These are phyloP conservation scores for Claviceps digitariae DNA, from an alignment of 2,329 filamentous ascomycete genomes.

Conservation along the genomic window DNA sequence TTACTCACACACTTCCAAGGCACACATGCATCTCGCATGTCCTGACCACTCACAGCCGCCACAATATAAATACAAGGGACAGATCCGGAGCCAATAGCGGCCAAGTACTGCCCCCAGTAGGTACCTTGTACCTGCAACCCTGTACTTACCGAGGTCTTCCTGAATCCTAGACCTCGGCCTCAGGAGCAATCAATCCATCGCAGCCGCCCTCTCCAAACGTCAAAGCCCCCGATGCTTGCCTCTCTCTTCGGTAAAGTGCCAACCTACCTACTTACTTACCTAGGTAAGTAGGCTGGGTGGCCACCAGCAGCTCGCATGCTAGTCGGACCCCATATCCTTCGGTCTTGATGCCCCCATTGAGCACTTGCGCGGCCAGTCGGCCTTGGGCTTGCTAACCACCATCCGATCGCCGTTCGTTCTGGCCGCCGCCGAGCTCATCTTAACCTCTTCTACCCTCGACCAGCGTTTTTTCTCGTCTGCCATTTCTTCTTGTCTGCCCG, in stretches of 20 bases:
- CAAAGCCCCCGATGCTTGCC: neutral
- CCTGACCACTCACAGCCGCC: neutral
- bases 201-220: neutral
- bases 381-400: constrained; percentile 1
- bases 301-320: neutral
- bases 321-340: neutral
- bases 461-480: neutral
- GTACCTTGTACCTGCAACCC: too few relatives aligned
- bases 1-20: too few relatives aligned
- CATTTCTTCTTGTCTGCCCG: neutral
- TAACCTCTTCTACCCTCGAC: neutral
- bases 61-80: neutral
- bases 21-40: neutral
- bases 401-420: neutral
- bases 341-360: constrained; percentile 6
- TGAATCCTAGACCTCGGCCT: constrained; percentile 9
- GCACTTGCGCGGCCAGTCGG: constrained; percentile 3
- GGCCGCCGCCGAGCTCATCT: neutral
- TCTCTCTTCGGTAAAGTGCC: too few relatives aligned
- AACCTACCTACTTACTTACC: too few relatives aligned
- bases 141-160: constrained; percentile 6
- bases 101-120: too few relatives aligned
- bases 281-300: too few relatives aligned
- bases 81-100: constrained; percentile 7
- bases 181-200: neutral